These are phyloP conservation scores for Ganoderma sinense DNA, from an alignment of 1,284 basidiomycete genomes.

Conservation along the genomic window DNA sequence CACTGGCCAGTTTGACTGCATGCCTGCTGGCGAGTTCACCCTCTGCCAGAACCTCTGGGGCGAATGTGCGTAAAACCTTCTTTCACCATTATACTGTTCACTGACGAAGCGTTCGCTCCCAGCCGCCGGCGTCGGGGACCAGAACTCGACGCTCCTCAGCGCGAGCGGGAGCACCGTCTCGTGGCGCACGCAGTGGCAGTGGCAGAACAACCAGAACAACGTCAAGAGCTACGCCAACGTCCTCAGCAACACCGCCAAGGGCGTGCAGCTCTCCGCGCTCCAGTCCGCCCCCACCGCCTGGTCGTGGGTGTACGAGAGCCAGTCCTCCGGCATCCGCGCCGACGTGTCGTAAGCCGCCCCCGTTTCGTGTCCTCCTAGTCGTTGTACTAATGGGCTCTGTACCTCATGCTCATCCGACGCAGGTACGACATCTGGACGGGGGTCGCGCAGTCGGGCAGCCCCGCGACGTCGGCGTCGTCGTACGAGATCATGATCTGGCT, in stretches of 20 bases:
- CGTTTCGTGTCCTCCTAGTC: not conserved
- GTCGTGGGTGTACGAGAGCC: constrained; percentile 55
- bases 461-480: constrained; percentile 56
- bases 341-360: constrained; percentile 56
- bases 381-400: not conserved
- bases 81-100: no score
- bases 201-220: constrained; percentile 58
- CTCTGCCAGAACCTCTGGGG: constrained; percentile 70
- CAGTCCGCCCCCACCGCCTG: constrained; percentile 56
- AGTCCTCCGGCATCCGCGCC: constrained; percentile 56
- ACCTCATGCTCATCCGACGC: no score
- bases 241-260: constrained; percentile 50
- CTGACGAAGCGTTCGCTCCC: not conserved
- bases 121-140: constrained; percentile 56
- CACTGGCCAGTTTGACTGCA: constrained; percentile 52
- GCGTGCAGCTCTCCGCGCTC: constrained; percentile 54
- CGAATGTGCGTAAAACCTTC: constrained; percentile 40
- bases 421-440: constrained; percentile 69
- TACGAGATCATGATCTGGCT: constrained; percentile 74
- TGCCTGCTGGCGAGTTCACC: constrained; percentile 53
- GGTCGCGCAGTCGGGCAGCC: constrained; percentile 47
- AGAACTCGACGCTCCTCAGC: constrained; percentile 56
- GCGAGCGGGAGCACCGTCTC: constrained; percentile 50
- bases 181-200: constrained; percentile 64
- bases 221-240: constrained; percentile 67